A percentile compares a stretch with the other conserved stretches of the same genome.
phyloP scores from a whole-genome alignment of 768 basidiomycete species.

The Lentinula lateritia region DNA sequence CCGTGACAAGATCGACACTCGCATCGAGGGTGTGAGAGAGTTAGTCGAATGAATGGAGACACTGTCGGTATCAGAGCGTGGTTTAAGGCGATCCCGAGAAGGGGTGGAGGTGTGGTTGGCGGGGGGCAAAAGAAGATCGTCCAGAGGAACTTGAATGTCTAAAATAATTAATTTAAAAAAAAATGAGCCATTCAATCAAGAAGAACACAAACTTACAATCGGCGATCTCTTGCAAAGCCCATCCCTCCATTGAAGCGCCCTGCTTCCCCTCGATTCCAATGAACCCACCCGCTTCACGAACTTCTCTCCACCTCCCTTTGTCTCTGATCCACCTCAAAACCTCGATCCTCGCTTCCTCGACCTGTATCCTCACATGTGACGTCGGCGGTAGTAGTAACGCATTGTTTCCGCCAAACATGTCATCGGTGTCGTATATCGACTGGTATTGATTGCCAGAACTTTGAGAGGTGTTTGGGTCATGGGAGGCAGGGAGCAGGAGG shows the following conservation, averaged over 20 bases:
- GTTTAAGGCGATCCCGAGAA: slow-evolving; percentile 15
- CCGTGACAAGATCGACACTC: slow-evolving; percentile 25
- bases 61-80: slow-evolving; percentile 31
- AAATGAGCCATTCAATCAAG: neutral
- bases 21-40: slow-evolving; percentile 5
- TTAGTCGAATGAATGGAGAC: slow-evolving; percentile 24
- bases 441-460: neutral
- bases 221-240: slow-evolving; percentile 85
- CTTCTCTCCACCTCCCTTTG: slow-evolving; percentile 60
- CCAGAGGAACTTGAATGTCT: slow-evolving; percentile 79
- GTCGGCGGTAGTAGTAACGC: slow-evolving; percentile 62
- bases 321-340: slow-evolving; percentile 64
- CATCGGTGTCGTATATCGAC: neutral
- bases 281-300: neutral
- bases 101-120: slow-evolving; percentile 13
- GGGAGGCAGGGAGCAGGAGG: slow-evolving; percentile 70
- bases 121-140: slow-evolving; percentile 58
- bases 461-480: slow-evolving; percentile 50
- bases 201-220: slow-evolving; percentile 45
- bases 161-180: neutral
- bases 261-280: neutral
- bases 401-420: neutral
- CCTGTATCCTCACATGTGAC: slow-evolving; percentile 59
- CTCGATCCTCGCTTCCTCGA: slow-evolving; percentile 32
- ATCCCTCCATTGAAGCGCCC: slow-evolving; percentile 67